These are phyloP conservation scores for Boletellus emodensis DNA, from an alignment of 768 basidiomycete genomes.

Conservation along the genomic window DNA sequence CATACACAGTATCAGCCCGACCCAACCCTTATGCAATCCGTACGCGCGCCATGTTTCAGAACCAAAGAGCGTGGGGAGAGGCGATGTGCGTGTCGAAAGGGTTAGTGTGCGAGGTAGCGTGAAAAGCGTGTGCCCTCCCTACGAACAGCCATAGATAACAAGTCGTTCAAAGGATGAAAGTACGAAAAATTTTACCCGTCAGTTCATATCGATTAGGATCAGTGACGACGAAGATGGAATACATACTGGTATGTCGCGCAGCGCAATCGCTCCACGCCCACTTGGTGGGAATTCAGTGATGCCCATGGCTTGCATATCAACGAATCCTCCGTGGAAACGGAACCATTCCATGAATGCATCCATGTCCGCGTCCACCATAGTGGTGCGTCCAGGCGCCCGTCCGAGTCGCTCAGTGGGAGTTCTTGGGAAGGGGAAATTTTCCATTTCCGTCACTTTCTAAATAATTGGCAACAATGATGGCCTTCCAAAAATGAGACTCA, in stretches of 20 bases:
- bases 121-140: constrained; percentile 79
- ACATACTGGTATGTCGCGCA: constrained; percentile 67
- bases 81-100: constrained; percentile 74
- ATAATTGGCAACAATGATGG: not conserved
- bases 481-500: too few relatives aligned
- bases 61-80: constrained; percentile 58
- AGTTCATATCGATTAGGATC: not conserved
- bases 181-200: not conserved
- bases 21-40: constrained; percentile 72
- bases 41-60: constrained; percentile 57
- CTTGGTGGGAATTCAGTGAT: constrained; percentile 46
- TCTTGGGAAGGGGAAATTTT: not conserved
- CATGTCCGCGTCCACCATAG: constrained; percentile 11
- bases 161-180: too few relatives aligned
- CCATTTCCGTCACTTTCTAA: constrained; percentile 2
- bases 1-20: constrained; percentile 85
- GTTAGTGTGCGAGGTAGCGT: constrained; percentile 74
- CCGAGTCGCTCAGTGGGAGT: not conserved
- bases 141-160: not conserved
- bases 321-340: constrained; percentile 40
- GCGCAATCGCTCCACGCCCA: constrained; percentile 73
- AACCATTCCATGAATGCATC: constrained; percentile 58
- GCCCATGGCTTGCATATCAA: constrained; percentile 47
- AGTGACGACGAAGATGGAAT: not conserved
- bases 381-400: not conserved